Evolutionary conservation across 108 stramenopile genomes (phyloP), one percentile per base, ranked within the genome.

Genomic region (Craspedostauros australis): DNA sequence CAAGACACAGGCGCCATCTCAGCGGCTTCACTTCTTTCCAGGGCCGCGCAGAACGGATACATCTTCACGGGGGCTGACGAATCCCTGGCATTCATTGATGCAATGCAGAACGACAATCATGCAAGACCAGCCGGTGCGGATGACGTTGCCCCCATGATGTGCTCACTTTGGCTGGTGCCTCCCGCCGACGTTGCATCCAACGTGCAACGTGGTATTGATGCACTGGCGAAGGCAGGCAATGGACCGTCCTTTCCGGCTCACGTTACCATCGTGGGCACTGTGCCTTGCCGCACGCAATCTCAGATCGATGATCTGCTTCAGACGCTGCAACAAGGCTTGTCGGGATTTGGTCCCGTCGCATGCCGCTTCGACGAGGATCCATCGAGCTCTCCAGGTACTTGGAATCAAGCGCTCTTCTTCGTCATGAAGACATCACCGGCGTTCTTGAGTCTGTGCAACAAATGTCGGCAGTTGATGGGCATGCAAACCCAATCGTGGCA

Each of bases 121-220:
- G n/a, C n/a, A n/a, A n/a, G n/a, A n/a, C n/a, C n/a, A n/a, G n/a
- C n/a, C n/a, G n/a, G n/a, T n/a, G n/a, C n/a, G n/a, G n/a, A n/a
- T n/a, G n/a, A n/a, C n/a, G n/a, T n/a, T n/a, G n/a, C n/a, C n/a
- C n/a, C n/a, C n/a, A 64, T 64, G 34, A 39, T 22, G 15, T 19
- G 51, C 19, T 69, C 68, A 0, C 38, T 69, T n/a, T 69, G 68
- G 68, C 45, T 69, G 45, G 19, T 60, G n/a, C 60, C 68, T 25
- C 60, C 59, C 11, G 3, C 18, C 9, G 9, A 7, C 24, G 19
- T 23, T 1, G 14, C 30, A 4, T 29, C 33, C 20, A 6, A 41
- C 24, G 9, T 51, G 11, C 18, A 44, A 40, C 29, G 12, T 1
- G 33, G 54, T 39, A 69, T 69, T 0, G 46, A 46, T 0, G 0